Conservation (phyloP, 2,329 filamentous ascomycete species). For the Dactylellina haptotyla region DNA sequence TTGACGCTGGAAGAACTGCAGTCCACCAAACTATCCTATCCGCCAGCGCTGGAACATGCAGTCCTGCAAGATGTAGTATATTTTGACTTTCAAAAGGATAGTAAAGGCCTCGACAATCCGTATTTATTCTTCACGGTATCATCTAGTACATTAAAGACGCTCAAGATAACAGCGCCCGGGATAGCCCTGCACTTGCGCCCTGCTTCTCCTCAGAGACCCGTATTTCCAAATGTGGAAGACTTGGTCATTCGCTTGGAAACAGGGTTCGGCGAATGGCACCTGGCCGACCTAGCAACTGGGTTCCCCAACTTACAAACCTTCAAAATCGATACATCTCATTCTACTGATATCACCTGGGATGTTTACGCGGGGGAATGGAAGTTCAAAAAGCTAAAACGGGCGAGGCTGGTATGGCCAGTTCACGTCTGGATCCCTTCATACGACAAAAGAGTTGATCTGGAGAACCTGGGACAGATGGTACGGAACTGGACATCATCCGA, state of each 20-base stretch:
- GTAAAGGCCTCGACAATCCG: neutral
- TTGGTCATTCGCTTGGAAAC: neutral
- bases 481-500: neutral
- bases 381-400: conserved; percentile 8
- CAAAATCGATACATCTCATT: neutral
- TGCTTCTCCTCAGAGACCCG: neutral
- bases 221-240: neutral
- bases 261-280: neutral
- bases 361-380: neutral
- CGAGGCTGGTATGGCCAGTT: neutral
- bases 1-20: neutral
- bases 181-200: neutral
- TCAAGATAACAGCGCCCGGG: neutral
- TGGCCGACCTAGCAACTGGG: neutral
- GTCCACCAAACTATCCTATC: neutral
- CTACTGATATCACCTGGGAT: neutral
- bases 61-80: conserved; percentile 3
- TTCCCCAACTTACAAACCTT: neutral
- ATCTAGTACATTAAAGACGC: neutral
- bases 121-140: conserved; percentile 9
- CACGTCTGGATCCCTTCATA: neutral
- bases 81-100: conserved; percentile 8
- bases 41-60: conserved; percentile 4
- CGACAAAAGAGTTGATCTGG: neutral
- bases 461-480: neutral